Base-by-base conservation (phyloP, 2,329 filamentous ascomycete species). In the Alternaria arborescens region DNA sequence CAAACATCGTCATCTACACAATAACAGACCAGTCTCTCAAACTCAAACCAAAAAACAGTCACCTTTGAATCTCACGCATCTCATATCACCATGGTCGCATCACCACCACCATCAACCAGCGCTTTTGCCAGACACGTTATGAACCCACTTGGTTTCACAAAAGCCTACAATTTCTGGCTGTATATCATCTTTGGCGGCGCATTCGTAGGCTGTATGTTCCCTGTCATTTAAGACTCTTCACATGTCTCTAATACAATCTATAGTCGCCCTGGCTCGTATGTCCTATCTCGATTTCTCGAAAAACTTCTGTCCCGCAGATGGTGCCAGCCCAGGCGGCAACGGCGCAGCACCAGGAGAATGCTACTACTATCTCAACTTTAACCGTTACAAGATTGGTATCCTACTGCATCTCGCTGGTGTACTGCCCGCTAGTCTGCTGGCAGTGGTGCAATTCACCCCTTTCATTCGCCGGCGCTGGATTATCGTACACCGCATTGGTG, bases 401-500 rank as follows among this genome's bases (percentile, higher is more conserved):
- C 62, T 72, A 18, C 67, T 84, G 8, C 83, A 85, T 60, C 76
- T 84, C 6, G 72, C 60, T 30, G 66, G 71, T 48, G 72, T 81
- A 12, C 66, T 83, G 2, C 79, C 81, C 1, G 78, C 78, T 3
- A 70, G 71, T 7, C 54, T 84, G 3, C 75, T 84, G 5, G 77
- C 76, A 1, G 64, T 78, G 0, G 70, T 77, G 8, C 82, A 83
- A 60, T 83, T 83, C 69, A 70, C 79, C 0, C 82, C 81, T 1
- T 67, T 74, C 26, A 78, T 83, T 51, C 76, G 82, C 1, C 81
- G 86, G 65, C 84, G 81, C 64, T 68, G 77, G 52, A 76, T 87
- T 1, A 60, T 85, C 2, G 71, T 89, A 22, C 88, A 91, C 69
- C 84, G 88, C 0, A 80, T 90, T 56, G 87, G 84, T 53, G 88